These are phyloP conservation scores for Euryodendron excelsum DNA, from an alignment of 148 eudicot genomes.

Conservation along the genomic window DNA sequence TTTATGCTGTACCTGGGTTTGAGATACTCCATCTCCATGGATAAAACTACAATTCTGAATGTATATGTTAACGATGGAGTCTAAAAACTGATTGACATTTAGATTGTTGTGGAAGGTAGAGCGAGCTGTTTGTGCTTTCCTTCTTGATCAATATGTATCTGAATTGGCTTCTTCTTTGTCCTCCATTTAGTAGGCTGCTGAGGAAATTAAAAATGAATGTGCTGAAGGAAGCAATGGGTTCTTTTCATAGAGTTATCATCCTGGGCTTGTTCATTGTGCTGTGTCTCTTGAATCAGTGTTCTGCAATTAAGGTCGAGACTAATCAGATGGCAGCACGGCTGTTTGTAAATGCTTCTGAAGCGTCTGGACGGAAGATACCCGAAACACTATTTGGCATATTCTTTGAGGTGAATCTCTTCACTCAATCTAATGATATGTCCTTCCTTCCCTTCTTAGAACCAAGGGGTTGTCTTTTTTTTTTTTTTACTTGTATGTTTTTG, in stretches of 20 bases:
- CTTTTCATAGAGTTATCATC: conserved; percentile 29
- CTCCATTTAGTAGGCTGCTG: background rate
- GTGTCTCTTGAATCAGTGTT: conserved; percentile 29
- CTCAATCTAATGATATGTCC: background rate
- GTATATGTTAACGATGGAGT: background rate
- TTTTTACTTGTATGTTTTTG: background rate
- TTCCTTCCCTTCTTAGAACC: too few species aligned
- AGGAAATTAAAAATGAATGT: conserved; percentile 9
- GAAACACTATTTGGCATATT: conserved; percentile 73
- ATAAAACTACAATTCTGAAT: background rate
- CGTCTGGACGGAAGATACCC: conserved; percentile 48
- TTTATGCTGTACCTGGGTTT: background rate
- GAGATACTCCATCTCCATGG: background rate
- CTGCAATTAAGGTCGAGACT: conserved; percentile 35
- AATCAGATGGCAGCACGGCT: conserved; percentile 62
- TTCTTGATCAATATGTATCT: background rate
- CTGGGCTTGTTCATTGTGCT: conserved; percentile 33
- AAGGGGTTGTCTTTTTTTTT: background rate
- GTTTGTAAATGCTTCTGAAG: conserved; percentile 52
- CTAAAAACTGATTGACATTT: background rate
- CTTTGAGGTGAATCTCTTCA: conserved; percentile 61
- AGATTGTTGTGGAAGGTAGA: background rate
- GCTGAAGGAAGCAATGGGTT: conserved; percentile 48
- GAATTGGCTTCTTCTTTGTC: background rate
- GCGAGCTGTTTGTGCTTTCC: background rate